Base-by-base conservation (phyloP, 495 filamentous ascomycete species). In the Tetracladium marchalianum region DNA sequence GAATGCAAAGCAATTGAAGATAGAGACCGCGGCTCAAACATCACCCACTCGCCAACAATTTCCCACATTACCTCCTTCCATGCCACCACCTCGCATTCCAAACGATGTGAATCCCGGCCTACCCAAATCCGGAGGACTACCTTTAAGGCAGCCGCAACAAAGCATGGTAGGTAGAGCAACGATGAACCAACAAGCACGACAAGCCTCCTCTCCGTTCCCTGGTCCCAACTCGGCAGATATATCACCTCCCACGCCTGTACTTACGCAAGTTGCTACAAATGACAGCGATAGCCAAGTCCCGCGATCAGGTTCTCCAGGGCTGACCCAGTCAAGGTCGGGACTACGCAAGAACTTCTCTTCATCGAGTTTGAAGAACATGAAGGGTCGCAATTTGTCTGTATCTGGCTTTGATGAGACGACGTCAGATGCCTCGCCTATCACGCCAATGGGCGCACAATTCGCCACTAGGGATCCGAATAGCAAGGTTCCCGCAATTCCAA, bases 301-400 rank as follows among this genome's bases (percentile, higher is more conserved):
- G 18, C 62, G 69, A 5, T 73, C 57, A 39, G 57, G 52, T 16
- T 60, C 57, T n/a, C 57, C 57, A 15, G 52, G 44, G 6, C 46
- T 46, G 9, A 31, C 56, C 10, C 49, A 54, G 11, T 53, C 59
- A 15, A 61, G 71, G 5, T 63, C 64, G 9, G 73, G 73, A 38
- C 62, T 94, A 49, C 73, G 82, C 33, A 94, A 89, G 66, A 84
- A 82, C 43, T 83, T 84, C 51, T 90, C 88, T 0, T 84, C 85
- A 2, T 78, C 86, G 2, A 87, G 82, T 56, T 61, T 89, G 19
- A 85, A 80, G 53, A 75, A 78, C 37, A 67, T 83, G 44, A 80
- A 81, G 57, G 72, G 76, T 31, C 78, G 85, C 31, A 86, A 83
- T 46, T 67, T 87, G n/a, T 88, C 85, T 6, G 68, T 87, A 15